phyloP scores from a whole-genome alignment of 1,284 basidiomycete species.

The Trichosporon coremiiforme region DNA sequence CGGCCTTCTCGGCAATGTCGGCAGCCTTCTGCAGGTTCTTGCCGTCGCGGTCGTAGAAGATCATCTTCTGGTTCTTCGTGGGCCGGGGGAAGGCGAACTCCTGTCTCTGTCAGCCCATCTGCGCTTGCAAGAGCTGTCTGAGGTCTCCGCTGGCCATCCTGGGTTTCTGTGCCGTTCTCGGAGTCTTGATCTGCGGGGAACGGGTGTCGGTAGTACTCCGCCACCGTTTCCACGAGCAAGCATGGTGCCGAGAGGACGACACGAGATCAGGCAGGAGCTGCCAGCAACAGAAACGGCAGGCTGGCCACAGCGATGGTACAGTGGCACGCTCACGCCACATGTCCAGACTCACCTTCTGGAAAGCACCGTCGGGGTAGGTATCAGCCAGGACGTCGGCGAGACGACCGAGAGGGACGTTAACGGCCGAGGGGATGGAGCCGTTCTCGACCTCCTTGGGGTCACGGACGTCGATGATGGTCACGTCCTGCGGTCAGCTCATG shows the following conservation, averaged over 20 bases:
- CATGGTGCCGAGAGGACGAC: too few species aligned
- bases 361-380: conserved; percentile 61
- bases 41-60: conserved; percentile 89
- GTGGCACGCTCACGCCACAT: too few species aligned
- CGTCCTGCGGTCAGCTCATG: conserved; percentile 18
- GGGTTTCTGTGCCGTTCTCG: neutral
- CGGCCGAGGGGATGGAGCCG: conserved; percentile 90
- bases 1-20: conserved; percentile 77
- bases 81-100: conserved; percentile 81
- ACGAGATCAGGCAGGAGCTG: too few species aligned
- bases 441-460: conserved; percentile 87
- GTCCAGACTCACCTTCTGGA: conserved; percentile 57
- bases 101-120: conserved; percentile 12
- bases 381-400: conserved; percentile 67
- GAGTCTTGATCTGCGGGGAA: neutral
- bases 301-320: too few species aligned
- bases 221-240: too few species aligned
- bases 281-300: too few species aligned
- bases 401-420: conserved; percentile 81
- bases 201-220: too few species aligned
- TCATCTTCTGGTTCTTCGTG: conserved; percentile 67
- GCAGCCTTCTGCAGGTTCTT: conserved; percentile 75
- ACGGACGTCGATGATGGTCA: conserved; percentile 64
- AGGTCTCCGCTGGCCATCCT: too few species aligned
- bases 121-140: neutral